phyloP scores from a whole-genome alignment of 768 basidiomycete species.

The Fomitopsis pulvina region DNA sequence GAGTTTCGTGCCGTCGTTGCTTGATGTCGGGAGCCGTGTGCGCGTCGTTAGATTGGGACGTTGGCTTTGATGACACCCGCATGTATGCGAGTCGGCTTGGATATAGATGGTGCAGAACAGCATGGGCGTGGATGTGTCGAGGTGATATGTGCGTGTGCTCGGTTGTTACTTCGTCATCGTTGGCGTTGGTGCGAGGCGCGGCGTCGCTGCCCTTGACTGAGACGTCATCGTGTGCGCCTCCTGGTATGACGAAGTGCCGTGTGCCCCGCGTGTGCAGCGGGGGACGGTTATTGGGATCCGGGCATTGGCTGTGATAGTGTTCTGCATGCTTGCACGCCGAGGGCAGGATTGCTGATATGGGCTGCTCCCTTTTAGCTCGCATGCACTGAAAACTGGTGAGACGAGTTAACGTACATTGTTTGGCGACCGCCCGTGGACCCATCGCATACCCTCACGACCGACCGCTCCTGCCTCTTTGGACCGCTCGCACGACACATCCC shows the following conservation, averaged over 20 bases:
- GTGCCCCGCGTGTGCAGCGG: no score
- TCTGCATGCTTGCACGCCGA: background rate
- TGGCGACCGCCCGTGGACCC: background rate
- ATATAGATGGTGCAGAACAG: no score
- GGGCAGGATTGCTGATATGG: conserved; percentile 5
- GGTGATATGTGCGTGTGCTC: no score
- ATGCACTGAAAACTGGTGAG: conserved; percentile 6
- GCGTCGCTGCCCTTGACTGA: background rate
- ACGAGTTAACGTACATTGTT: background rate
- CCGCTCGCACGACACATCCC: background rate
- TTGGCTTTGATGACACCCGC: no score
- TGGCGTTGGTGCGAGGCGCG: background rate
- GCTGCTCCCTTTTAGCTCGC: conserved; percentile 5
- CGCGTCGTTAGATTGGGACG: background rate
- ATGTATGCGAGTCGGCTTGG: no score
- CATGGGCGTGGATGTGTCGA: no score
- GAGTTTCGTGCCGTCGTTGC: conserved; percentile 6
- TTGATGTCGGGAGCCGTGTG: background rate
- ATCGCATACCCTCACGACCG: background rate
- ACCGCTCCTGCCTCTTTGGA: background rate
- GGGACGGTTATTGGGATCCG: no score
- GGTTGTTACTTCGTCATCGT: background rate
- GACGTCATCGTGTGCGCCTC: no score
- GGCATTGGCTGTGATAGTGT: no score
- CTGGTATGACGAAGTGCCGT: no score